Base-by-base conservation (phyloP, 495 filamentous ascomycete species). In the Trichodelitschia bisporula region DNA sequence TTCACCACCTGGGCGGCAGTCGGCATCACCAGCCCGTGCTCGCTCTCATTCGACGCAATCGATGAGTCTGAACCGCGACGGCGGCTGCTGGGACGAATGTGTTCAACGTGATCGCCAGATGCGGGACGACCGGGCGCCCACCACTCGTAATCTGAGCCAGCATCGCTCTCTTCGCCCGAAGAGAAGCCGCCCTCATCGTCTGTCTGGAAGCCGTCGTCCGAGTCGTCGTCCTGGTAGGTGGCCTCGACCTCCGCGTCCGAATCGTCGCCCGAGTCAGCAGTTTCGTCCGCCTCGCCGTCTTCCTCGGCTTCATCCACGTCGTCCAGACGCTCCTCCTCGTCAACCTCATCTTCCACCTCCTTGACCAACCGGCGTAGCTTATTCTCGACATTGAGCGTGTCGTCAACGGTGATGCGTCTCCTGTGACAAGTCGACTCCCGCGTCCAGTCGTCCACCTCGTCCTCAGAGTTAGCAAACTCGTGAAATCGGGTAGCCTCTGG, bases 101-200 rank as follows among this genome's bases (percentile, higher is more conserved):
- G 45, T 20, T 65, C 59, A 14, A 61, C 35, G 32, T 55, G 47
- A 24, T 62, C 64, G 12, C 52, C 46, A 21, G 57, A 68, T 26
- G 56, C 61, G n/a, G 54, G 60, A n/a, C 53, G 49, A 31, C 56
- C 61, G 16, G 62, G 71, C 14, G 72, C 71, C 80, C 80, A 90
- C 43, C 84, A 72, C 32, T 72, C 59, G 37, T 75, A 66, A 15
- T 82, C 72, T 18, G 68, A 74, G 18, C 60, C 62, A 34, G 50
- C 68, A 43, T 83, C 77, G 35, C 77, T 77, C 24, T 75, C 72
- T 37, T 91, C 83, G 0, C 77, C 84, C 9, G 73, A 76, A 26
- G 80, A 84, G 44, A 93, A 92, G 2, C 86, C 86, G 37, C 69
- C 69, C 53, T 97, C 86, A 42, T 91, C 80, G 46, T 95, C 84